Percentiles rank a stretch among this genome's conserved stretches.
Conservation (phyloP, 345 rosid genomes). For the Punica granatum region DNA sequence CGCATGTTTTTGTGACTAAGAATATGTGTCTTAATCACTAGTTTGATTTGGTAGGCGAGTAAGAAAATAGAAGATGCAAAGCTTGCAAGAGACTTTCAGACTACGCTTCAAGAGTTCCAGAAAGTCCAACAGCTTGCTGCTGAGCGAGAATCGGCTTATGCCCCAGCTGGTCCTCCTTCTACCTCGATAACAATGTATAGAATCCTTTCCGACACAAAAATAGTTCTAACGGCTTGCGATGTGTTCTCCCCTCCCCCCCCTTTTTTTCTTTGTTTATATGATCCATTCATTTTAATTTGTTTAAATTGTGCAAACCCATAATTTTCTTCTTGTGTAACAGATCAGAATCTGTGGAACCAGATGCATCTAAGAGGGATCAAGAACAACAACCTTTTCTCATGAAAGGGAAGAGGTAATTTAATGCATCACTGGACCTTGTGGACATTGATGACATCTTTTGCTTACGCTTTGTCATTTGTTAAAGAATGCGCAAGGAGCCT, state of each 20-base stretch:
- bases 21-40: background rate
- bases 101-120: conserved; percentile 51
- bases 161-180: conserved; percentile 41
- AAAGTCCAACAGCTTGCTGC: conserved; percentile 62
- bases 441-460: background rate
- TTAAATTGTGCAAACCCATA: background rate
- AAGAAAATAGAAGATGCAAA: conserved; percentile 65
- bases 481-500: background rate
- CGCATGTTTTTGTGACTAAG: background rate
- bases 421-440: background rate
- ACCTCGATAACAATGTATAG: conserved; percentile 23
- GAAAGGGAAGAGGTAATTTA: conserved; percentile 36
- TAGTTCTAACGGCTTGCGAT: background rate
- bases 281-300: conserved; percentile 1
- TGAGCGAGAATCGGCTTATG: conserved; percentile 53
- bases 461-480: too few species aligned
- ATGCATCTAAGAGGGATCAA: conserved; percentile 16
- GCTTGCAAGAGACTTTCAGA: conserved; percentile 63
- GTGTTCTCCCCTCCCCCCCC: background rate
- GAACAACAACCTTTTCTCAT: conserved; percentile 41
- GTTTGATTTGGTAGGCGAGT: conserved; percentile 25
- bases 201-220: background rate
- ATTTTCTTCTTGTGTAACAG: conserved; percentile 17
- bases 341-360: conserved; percentile 27
- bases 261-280: background rate